Conservation (phyloP, 2,329 filamentous ascomycete species). For the Pseudogymnoascus destructans region DNA sequence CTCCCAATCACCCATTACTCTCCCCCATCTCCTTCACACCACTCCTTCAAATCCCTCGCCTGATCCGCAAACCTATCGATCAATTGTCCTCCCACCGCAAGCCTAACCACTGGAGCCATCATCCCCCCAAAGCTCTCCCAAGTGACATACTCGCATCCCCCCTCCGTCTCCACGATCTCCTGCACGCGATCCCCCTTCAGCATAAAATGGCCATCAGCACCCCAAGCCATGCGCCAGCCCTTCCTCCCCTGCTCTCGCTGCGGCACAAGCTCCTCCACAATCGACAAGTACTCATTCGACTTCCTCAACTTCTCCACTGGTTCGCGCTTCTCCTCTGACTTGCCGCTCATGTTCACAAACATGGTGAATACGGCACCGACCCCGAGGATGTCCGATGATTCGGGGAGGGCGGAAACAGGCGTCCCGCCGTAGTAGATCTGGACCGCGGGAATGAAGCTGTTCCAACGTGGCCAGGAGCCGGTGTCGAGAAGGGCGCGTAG, state of each 20-base stretch:
- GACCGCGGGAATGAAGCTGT: constrained; percentile 49
- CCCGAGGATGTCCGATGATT: constrained; percentile 13
- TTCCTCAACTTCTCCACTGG: constrained; percentile 9
- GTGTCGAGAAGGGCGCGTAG: constrained; percentile 18
- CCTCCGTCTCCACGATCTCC: constrained; percentile 32
- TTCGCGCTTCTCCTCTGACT: constrained; percentile 11
- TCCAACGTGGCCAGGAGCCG: constrained; percentile 21
- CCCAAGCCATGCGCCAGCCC: constrained; percentile 32
- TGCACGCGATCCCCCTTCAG: constrained; percentile 31
- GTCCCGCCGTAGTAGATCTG: constrained; percentile 35
- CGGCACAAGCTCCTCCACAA: neutral
- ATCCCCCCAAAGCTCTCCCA: constrained; percentile 36
- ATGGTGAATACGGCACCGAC: constrained; percentile 14
- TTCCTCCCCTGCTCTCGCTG: constrained; percentile 19
- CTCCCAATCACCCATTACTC: neutral
- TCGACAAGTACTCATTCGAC: neutral
- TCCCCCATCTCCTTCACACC: constrained; percentile 15
- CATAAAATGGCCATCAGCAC: constrained; percentile 24
- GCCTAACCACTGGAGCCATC: constrained; percentile 27
- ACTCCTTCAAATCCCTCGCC: constrained; percentile 29
- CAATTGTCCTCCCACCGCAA: constrained; percentile 26
- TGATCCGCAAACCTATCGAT: constrained; percentile 29
- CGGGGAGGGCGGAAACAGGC: neutral
- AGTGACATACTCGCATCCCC: constrained; percentile 29
- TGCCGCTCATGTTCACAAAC: constrained; percentile 17